A percentile compares a stretch with the other conserved stretches of the same genome.
phyloP scores from a whole-genome alignment of 768 basidiomycete genomes.

The Naganishia randhawae region DNA sequence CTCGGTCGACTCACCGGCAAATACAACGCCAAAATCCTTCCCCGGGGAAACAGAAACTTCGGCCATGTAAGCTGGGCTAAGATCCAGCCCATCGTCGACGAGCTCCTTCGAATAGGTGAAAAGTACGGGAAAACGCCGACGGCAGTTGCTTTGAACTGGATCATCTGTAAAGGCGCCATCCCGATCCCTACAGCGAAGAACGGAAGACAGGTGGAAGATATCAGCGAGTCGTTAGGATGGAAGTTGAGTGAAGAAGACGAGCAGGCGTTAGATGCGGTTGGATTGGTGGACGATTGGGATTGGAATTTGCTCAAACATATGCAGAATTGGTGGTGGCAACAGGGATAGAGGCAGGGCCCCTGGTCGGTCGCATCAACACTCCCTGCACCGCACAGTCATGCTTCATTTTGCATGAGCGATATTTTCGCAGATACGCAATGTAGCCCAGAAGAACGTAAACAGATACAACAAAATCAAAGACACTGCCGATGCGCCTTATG shows the following conservation, averaged over 20 bases:
- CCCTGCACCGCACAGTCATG: too few relatives aligned
- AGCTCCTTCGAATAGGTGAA: not conserved
- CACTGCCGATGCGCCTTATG: too few relatives aligned
- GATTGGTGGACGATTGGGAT: conserved; percentile 6
- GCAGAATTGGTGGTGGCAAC: conserved; percentile 22
- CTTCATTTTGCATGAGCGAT: too few relatives aligned
- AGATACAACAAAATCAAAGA: too few relatives aligned
- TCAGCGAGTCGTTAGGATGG: not conserved
- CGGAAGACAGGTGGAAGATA: conserved; percentile 1
- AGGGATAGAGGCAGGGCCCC: not conserved
- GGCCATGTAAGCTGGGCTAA: conserved; percentile 4
- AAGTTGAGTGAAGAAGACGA: not conserved
- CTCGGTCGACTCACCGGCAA: conserved; percentile 15
- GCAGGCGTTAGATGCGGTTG: conserved; percentile 5
- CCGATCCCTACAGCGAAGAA: conserved; percentile 11
- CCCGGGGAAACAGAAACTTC: conserved; percentile 8
- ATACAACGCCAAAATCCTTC: not conserved
- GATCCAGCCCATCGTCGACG: conserved; percentile 10
- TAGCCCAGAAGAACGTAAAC: too few relatives aligned
- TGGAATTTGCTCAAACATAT: conserved; percentile 7
- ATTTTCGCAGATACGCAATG: not conserved
- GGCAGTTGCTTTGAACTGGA: conserved; percentile 10
- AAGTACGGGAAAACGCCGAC: conserved; percentile 6
- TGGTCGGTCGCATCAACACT: too few relatives aligned
- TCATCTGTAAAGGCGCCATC: conserved; percentile 7